Percentiles rank a stretch among this genome's conserved stretches.
phyloP scores from a whole-genome alignment of 176 grass and related monocot species.

The Eleusine coracana region DNA sequence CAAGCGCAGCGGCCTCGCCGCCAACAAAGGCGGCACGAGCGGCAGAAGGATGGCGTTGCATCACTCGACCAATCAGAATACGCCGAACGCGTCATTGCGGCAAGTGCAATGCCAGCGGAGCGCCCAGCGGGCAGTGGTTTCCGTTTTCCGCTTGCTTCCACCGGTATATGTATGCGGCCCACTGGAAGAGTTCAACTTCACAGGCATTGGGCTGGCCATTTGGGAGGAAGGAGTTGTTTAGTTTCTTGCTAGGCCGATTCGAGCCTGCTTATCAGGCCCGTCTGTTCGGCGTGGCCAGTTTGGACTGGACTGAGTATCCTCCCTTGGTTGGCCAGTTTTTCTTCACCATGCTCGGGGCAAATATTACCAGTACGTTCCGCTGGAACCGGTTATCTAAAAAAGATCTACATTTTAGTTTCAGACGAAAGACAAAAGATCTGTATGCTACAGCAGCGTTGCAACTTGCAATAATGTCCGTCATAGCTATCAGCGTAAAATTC shows the following conservation, averaged over 20 bases:
- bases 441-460: no score
- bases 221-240: background rate
- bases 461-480: no score
- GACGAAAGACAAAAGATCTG: no score
- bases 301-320: background rate
- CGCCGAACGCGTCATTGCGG: background rate
- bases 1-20: background rate
- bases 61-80: constrained; percentile 21
- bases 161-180: background rate
- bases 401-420: no score
- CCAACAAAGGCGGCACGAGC: background rate
- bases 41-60: background rate
- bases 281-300: background rate
- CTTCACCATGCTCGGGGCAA: background rate
- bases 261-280: background rate
- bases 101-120: no score
- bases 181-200: background rate
- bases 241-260: background rate
- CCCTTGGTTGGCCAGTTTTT: no score
- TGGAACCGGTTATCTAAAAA: no score
- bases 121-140: background rate
- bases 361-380: no score
- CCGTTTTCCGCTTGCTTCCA: background rate
- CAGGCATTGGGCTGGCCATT: background rate
- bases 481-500: no score